phyloP scores from a whole-genome alignment of 768 basidiomycete species.

The Leccinum truebloodii region DNA sequence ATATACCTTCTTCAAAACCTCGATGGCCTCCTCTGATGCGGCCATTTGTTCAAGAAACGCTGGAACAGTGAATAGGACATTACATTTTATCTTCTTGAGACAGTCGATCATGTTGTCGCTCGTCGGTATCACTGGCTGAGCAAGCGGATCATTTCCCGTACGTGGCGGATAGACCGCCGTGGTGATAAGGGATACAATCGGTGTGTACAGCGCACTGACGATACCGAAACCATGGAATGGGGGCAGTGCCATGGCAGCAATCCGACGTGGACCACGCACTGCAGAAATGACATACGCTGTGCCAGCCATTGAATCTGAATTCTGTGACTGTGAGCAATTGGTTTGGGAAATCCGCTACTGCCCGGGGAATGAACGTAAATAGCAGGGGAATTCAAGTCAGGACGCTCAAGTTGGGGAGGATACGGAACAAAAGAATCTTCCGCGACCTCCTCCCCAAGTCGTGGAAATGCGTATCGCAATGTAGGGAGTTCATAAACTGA shows the following conservation, averaged over 20 bases:
- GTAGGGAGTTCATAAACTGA: constrained; percentile 22
- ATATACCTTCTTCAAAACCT: constrained; percentile 26
- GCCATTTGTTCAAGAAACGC: constrained; percentile 41
- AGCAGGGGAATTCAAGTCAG: constrained; percentile 37
- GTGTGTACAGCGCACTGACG: constrained; percentile 13
- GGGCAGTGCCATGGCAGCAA: constrained; percentile 27
- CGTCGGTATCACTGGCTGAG: constrained; percentile 39
- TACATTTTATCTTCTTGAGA: too few species aligned
- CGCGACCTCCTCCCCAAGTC: constrained; percentile 36
- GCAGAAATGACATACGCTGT: constrained; percentile 30
- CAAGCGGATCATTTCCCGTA: constrained; percentile 15
- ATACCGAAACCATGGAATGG: constrained; percentile 31
- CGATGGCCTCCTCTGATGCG: constrained; percentile 23
- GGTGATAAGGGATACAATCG: constrained; percentile 19
- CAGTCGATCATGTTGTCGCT: constrained; percentile 42
- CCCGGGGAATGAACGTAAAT: constrained; percentile 51
- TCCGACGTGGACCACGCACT: constrained; percentile 9
- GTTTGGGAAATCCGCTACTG: constrained; percentile 50
- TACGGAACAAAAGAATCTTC: constrained; percentile 22
- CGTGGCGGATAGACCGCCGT: constrained; percentile 31
- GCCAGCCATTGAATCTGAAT: constrained; percentile 32
- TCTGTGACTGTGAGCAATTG: constrained; percentile 37
- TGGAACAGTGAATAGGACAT: constrained; percentile 30
- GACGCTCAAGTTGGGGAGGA: constrained; percentile 9
- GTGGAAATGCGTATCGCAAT: constrained; percentile 38